phyloP scores from a whole-genome alignment of 495 filamentous ascomycete species.

The Penicillium egyptiacum region DNA sequence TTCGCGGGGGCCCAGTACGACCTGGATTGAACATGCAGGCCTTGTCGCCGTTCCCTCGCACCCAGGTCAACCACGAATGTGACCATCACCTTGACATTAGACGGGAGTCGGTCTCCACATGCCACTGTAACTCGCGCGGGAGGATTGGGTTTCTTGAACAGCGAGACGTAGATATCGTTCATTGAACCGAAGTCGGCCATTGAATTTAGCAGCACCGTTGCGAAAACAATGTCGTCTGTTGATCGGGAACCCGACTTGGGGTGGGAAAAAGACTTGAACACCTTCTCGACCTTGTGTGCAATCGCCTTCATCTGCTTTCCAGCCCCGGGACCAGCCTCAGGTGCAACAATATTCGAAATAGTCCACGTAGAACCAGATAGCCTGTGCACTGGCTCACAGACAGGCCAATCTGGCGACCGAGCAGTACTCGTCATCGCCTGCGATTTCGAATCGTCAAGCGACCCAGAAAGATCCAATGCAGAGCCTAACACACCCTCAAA shows the following conservation, averaged over 20 bases:
- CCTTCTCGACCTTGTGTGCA: conserved; percentile 32
- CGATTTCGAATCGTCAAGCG: not conserved
- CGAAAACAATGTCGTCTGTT: conserved; percentile 64
- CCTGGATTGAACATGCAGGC: conserved; percentile 86
- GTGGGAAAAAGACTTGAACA: conserved; percentile 27
- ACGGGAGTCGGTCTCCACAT: conserved; percentile 62
- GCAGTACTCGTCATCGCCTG: not conserved
- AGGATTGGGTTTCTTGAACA: conserved; percentile 71
- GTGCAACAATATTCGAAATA: conserved; percentile 47
- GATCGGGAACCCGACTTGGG: conserved; percentile 21
- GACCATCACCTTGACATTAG: conserved; percentile 59
- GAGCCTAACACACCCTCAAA: conserved; percentile 27
- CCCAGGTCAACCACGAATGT: conserved; percentile 50
- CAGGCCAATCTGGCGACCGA: conserved; percentile 17
- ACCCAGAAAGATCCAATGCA: not conserved
- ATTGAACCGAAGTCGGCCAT: conserved; percentile 76
- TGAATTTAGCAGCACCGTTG: conserved; percentile 71
- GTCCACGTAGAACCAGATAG: conserved; percentile 33
- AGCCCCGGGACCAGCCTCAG: conserved; percentile 39
- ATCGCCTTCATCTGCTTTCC: conserved; percentile 49
- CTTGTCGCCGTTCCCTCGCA: conserved; percentile 39
- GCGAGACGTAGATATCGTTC: conserved; percentile 72
- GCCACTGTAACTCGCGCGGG: conserved; percentile 83
- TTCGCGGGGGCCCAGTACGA: conserved; percentile 99
- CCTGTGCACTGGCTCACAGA: conserved; percentile 19